Conservation (phyloP, 257 asterid species). For the Solanum megistacrolobum region DNA sequence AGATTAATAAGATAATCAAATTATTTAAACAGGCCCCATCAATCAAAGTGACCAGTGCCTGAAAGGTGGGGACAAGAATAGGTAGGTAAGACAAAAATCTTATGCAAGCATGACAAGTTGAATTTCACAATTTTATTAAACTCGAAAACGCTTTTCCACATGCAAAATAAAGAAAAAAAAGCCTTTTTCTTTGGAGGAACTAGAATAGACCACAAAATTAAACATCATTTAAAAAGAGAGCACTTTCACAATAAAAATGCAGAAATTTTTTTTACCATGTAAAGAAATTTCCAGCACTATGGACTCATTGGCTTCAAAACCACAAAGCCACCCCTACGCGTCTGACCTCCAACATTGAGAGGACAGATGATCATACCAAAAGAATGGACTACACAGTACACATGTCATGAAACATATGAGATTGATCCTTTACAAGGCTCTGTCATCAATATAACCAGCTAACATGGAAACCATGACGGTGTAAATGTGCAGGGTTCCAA, state of each 20-base stretch:
- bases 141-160: neutral
- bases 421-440: neutral
- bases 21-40: constrained; percentile 1
- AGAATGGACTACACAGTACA: neutral
- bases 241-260: neutral
- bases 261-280: neutral
- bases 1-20: neutral
- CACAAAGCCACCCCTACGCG: neutral
- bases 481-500: neutral
- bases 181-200: neutral
- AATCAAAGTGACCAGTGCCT: neutral
- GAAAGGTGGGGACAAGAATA: constrained; percentile 4
- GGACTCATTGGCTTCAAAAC: neutral
- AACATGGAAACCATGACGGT: neutral
- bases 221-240: neutral
- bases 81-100: neutral
- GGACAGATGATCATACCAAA: neutral
- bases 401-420: neutral
- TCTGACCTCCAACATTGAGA: neutral
- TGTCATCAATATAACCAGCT: neutral
- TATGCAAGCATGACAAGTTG: neutral
- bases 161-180: neutral
- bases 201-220: neutral
- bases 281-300: neutral
- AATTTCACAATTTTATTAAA: neutral